These are phyloP conservation scores for Corynascus novoguineensis DNA, from an alignment of 495 filamentous ascomycete species.

Conservation along the genomic window DNA sequence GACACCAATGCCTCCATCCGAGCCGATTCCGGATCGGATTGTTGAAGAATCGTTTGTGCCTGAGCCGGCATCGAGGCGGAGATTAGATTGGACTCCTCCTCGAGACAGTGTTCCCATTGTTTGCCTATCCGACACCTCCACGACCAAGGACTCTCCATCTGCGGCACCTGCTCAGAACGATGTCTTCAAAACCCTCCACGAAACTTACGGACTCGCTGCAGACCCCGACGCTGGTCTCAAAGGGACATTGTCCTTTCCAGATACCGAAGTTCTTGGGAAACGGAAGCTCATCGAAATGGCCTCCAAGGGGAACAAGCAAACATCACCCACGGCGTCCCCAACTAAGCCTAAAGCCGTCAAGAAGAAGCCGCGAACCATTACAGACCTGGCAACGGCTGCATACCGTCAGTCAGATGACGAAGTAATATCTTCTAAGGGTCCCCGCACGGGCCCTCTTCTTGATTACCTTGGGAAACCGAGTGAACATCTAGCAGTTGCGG, in stretches of 20 bases:
- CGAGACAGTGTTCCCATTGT: slow-evolving; percentile 21
- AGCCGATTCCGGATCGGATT: slow-evolving; percentile 7
- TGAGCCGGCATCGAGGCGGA: slow-evolving; percentile 46
- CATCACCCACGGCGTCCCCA: slow-evolving; percentile 24
- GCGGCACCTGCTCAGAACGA: slow-evolving; percentile 7
- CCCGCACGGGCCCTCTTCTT: slow-evolving; percentile 28
- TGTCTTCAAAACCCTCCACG: slow-evolving; percentile 33
- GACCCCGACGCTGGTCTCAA: not conserved
- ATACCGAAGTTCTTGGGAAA: slow-evolving; percentile 37
- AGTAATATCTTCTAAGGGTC: slow-evolving; percentile 6
- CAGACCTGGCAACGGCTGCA: slow-evolving; percentile 73
- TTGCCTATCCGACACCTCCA: slow-evolving; percentile 25
- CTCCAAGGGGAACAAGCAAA: slow-evolving; percentile 21
- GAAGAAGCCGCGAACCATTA: slow-evolving; percentile 80
- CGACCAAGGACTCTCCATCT: slow-evolving; percentile 26
- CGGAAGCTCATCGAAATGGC: slow-evolving; percentile 47
- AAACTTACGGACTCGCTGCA: slow-evolving; percentile 28
- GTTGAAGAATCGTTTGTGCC: slow-evolving; percentile 26
- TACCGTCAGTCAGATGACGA: slow-evolving; percentile 46
- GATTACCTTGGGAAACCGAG: slow-evolving; percentile 24
- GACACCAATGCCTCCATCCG: slow-evolving; percentile 3
- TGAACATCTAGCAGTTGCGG: slow-evolving; percentile 1
- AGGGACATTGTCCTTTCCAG: not conserved
- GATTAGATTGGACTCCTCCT: slow-evolving; percentile 57
- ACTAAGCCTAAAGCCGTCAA: slow-evolving; percentile 53